These are phyloP conservation scores for Penicillium occitanis DNA, from an alignment of 2,329 filamentous ascomycete species.

Conservation along the genomic window DNA sequence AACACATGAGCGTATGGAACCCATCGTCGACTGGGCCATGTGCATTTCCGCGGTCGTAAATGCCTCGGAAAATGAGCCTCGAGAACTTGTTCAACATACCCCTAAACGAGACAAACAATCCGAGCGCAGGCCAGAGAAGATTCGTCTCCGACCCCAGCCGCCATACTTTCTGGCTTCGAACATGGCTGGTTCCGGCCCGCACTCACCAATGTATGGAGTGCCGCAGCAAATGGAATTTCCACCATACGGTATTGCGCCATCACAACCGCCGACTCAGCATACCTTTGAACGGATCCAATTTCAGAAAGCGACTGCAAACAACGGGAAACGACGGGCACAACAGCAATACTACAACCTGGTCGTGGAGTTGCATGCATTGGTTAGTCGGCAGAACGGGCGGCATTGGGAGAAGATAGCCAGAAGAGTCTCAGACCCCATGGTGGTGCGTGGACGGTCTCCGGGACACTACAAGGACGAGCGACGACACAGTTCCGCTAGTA, in stretches of 20 bases:
- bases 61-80: conserved; percentile 69
- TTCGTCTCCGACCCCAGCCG: conserved; percentile 66
- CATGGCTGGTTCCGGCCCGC: conserved; percentile 20
- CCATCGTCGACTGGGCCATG: conserved; percentile 75
- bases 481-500: conserved; percentile 67
- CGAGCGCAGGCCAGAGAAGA: conserved; percentile 68
- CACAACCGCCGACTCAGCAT: conserved; percentile 50
- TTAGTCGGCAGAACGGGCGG: conserved; percentile 44
- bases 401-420: conserved; percentile 70
- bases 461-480: conserved; percentile 75
- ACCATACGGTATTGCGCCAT: conserved; percentile 34
- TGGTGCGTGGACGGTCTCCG: conserved; percentile 80
- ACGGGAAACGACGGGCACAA: conserved; percentile 83
- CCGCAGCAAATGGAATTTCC: conserved; percentile 35
- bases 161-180: conserved; percentile 48
- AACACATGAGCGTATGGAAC: conserved; percentile 50
- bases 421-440: conserved; percentile 74
- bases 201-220: conserved; percentile 10
- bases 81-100: conserved; percentile 86
- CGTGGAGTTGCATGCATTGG: conserved; percentile 74
- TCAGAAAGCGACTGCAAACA: conserved; percentile 91
- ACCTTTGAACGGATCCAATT: conserved; percentile 90
- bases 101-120: conserved; percentile 89
- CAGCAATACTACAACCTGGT: conserved; percentile 94
- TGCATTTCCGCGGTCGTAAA: conserved; percentile 81